Conservation (phyloP, 192 early-diverging fungal species). For the Dispira simplex region DNA sequence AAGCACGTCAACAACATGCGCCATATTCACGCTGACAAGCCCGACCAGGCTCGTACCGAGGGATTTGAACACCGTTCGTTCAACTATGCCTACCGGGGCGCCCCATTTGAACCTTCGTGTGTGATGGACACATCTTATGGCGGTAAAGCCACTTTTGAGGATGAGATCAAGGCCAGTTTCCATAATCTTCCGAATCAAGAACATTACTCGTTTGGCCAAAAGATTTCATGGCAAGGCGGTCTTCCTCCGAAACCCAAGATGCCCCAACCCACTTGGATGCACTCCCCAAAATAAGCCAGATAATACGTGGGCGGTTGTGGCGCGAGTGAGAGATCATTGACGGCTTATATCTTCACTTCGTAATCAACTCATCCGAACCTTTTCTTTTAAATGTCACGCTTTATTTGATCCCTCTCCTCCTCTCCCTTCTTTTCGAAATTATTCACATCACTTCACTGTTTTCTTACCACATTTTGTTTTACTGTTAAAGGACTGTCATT, state of each 20-base stretch:
- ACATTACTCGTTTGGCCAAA: slow-evolving; percentile 30
- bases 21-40: slow-evolving; percentile 28
- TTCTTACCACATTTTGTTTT: too few species aligned
- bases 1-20: slow-evolving; percentile 35
- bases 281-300: slow-evolving; percentile 2
- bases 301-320: too few species aligned
- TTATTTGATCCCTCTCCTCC: too few species aligned
- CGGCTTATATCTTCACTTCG: too few species aligned
- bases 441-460: too few species aligned
- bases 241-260: slow-evolving; percentile 25
- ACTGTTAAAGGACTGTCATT: too few species aligned
- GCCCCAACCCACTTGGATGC: slow-evolving; percentile 1
- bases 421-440: too few species aligned
- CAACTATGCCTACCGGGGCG: slow-evolving; percentile 35
- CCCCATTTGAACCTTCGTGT: slow-evolving; percentile 28
- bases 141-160: slow-evolving; percentile 31
- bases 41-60: slow-evolving; percentile 29
- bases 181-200: slow-evolving; percentile 31
- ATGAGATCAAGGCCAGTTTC: slow-evolving; percentile 35
- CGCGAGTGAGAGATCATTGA: too few species aligned
- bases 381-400: too few species aligned
- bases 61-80: slow-evolving; percentile 35
- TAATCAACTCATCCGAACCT: too few species aligned
- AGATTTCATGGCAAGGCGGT: slow-evolving; percentile 31
- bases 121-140: slow-evolving; percentile 32